phyloP scores from a whole-genome alignment of 1,139 yeast species.

The Sugiyamaella paludigena region DNA sequence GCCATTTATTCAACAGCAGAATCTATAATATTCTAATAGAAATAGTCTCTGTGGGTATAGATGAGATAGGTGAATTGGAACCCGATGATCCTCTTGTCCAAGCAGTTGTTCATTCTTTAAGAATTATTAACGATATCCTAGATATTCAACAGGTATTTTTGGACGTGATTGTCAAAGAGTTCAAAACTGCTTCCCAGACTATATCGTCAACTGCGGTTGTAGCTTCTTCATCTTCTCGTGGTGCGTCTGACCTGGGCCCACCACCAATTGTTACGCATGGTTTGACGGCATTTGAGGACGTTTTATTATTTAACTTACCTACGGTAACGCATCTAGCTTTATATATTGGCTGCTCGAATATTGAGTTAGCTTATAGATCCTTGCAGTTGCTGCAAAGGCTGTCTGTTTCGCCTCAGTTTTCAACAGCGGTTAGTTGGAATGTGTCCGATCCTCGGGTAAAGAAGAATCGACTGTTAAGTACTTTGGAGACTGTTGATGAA shows the following conservation, averaged over 20 bases:
- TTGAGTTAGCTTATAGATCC: constrained; percentile 51
- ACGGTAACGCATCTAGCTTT: constrained; percentile 68
- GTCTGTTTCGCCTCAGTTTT: constrained; percentile 51
- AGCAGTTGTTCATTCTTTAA: constrained; percentile 40
- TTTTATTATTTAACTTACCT: constrained; percentile 64
- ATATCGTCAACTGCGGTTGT: constrained; percentile 3
- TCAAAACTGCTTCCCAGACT: constrained; percentile 11
- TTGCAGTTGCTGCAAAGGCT: constrained; percentile 54
- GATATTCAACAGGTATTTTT: constrained; percentile 48
- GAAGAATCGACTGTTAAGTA: constrained; percentile 65
- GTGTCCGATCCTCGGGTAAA: constrained; percentile 42
- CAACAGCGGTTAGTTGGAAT: constrained; percentile 34
- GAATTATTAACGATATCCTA: constrained; percentile 50
- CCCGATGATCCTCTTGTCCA: constrained; percentile 32
- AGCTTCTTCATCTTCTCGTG: neutral
- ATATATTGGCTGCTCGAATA: constrained; percentile 59
- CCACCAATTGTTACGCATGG: constrained; percentile 57
- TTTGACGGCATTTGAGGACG: constrained; percentile 62
- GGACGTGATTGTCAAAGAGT: constrained; percentile 30
- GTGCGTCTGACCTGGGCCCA: constrained; percentile 2
- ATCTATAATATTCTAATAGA: constrained; percentile 56
- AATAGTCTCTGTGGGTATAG: constrained; percentile 57
- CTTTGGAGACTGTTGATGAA: constrained; percentile 74
- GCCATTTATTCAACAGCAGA: constrained; percentile 58
- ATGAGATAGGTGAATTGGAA: constrained; percentile 46